Percentiles rank a stretch among this genome's conserved stretches.
These are phyloP conservation scores for Nepenthes mirabilis DNA, from an alignment of 148 eudicot genomes.

Conservation along the genomic window DNA sequence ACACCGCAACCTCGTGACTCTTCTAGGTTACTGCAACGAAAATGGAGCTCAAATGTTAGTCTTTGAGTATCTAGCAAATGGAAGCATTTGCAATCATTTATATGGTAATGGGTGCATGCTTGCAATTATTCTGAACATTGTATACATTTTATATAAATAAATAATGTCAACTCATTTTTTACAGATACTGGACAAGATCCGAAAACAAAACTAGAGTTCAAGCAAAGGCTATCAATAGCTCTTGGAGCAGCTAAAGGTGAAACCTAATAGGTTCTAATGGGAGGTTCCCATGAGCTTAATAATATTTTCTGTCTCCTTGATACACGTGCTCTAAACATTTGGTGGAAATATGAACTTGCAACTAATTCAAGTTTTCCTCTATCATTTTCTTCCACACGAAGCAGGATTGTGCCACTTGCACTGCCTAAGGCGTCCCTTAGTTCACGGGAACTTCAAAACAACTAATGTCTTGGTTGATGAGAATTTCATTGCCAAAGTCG, in stretches of 20 bases:
- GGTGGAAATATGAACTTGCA: too few relatives aligned
- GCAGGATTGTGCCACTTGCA: slow-evolving; percentile 45
- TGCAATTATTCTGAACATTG: too few relatives aligned
- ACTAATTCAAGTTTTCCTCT: too few relatives aligned
- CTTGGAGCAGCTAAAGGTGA: slow-evolving; percentile 47
- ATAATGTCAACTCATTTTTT: slow-evolving; percentile 2
- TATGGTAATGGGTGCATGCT: slow-evolving; percentile 18
- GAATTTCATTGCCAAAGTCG: slow-evolving; percentile 34
- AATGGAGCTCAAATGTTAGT: slow-evolving; percentile 30
- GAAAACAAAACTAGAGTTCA: slow-evolving; percentile 31
- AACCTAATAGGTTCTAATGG: not conserved
- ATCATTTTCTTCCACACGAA: not conserved
- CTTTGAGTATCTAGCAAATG: slow-evolving; percentile 35
- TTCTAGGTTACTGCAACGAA: slow-evolving; percentile 39
- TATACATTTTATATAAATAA: not conserved
- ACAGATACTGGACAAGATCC: slow-evolving; percentile 17
- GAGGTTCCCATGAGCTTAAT: too few relatives aligned
- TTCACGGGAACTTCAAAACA: slow-evolving; percentile 36
- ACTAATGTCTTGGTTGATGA: slow-evolving; percentile 42
- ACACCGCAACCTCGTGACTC: slow-evolving; percentile 32
- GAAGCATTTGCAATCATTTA: slow-evolving; percentile 34
- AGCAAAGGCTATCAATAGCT: slow-evolving; percentile 33
- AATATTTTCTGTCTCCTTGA: too few relatives aligned
- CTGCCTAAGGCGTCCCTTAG: slow-evolving; percentile 17
- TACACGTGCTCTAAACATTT: too few relatives aligned